Evolutionary conservation across 164 flowering plant genomes (phyloP), one percentile per base, ranked within the genome.

Genomic region (Hamamelis virginiana): DNA sequence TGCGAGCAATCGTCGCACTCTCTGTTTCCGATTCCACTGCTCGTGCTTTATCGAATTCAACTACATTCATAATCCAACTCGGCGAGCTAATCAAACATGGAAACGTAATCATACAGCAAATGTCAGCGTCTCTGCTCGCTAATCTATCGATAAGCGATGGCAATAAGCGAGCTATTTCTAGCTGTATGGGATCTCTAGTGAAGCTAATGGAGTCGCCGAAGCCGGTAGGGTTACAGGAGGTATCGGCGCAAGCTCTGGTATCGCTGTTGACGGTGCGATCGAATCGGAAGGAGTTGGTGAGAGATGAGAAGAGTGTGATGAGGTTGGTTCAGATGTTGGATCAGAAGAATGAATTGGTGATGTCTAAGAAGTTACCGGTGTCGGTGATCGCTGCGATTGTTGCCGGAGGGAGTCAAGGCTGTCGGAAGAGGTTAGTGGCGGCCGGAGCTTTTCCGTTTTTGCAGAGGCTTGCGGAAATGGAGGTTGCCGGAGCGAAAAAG

Each of bases 401-500:
- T 23, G 69, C 81, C 27, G 84, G 91, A 53, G 87, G 90, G 8
- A 82, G 90, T 59, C 57, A 69, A 0, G 78, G 83, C 0, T 84
- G 88, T 41, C 68, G 96, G 78, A 89, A 82, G 77, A 81, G 78
- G 83, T 72, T 92, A 6, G 59, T 85, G 21, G 83, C 80, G 0
- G 85, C 89, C 26, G 97, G 97, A 19, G 91, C 86, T 41, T 68
- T 69, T 25, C 80, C 65, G 57, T 81, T 85, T 68, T 50, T 90
- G 76, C 96, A 87, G 80, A 72, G 74, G 66, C 77, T 92, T 51
- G 74, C 82, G 48, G 91, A 86, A 38, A 80, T 82, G 87, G 92
- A 92, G 21, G 89, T 92, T 10, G 70, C 79, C 74, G 97, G 96
- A 51, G 92, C 94, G 19, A 90, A 80, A 67, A 90, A 84, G 81